Evolutionary conservation across 2,329 filamentous ascomycete genomes (phyloP), one percentile per base, ranked within the genome.

Genomic region (Fusarium napiforme): DNA sequence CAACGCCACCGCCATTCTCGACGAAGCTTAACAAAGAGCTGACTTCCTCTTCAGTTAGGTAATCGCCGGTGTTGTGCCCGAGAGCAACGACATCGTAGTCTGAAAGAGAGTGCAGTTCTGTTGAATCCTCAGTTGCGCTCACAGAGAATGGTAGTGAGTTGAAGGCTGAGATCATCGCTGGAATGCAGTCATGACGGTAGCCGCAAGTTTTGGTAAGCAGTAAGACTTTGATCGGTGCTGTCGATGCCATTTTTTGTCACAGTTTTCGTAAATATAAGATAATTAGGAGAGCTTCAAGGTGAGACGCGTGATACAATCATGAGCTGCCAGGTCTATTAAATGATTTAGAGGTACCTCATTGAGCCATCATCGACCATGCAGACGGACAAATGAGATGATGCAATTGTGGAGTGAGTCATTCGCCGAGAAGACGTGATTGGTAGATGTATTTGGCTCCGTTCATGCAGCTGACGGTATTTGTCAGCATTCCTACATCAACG

Each of bases 161-260:
- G 6, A 74, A 40, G 8, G 71, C 40, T 4, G 68, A 56, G 16
- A 74, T 28, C 15, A 64, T 15, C 15, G n/a, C 9, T 8, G 67
- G 55, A 8, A 74, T 74, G 10, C 59, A 66, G 2, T 63, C 64
- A 8, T 74, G 72, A 16, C 71, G 71, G 14, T 62, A 74, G 9
- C 53, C 72, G 16, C 57, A 26, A 0, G 71, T 66, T 19, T 74
- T 74, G 19, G 71, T 74, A 2, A 74, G 26, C 2, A 72, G 40
- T 45, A 74, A 18, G 3, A 69, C 46, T 15, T 43, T 60, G 9
- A 73, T 64, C 10, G 15, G 15, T 15, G 28, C 26, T 34, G 52
- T 34, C 16, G 30, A 34, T 28, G 32, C 30, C 42, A 67, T 70
- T 34, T 11, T 30, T 7, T 7, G 21, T 18, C 1, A 3, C 3